Evolutionary conservation across 1,139 yeast genomes (phyloP).

Genomic region (Tardiomyces depauwii): DNA sequence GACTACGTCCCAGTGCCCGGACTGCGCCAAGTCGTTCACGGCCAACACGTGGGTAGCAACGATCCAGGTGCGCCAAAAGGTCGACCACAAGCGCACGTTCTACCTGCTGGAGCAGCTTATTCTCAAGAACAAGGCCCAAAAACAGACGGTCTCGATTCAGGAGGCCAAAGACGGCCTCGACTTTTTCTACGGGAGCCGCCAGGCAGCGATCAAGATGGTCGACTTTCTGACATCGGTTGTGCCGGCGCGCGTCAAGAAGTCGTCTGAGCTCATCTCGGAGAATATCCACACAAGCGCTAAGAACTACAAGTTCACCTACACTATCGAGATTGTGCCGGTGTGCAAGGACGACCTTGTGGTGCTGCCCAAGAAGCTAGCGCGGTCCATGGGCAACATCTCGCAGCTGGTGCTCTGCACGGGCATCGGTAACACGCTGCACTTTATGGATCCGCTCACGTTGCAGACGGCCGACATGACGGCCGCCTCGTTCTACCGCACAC

Average conservation of each 20-base stretch:
- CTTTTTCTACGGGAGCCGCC: constrained; percentile 79
- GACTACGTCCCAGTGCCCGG: constrained; percentile 95
- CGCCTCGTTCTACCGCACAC: constrained; percentile 74
- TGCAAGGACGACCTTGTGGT: constrained; percentile 95
- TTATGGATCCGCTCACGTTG: constrained; percentile 72
- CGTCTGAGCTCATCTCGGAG: constrained; percentile 83
- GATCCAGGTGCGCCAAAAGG: constrained; percentile 96
- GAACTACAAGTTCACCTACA: constrained; percentile 79
- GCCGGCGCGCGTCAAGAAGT: constrained; percentile 76
- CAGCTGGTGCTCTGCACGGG: constrained; percentile 80
- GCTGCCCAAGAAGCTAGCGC: constrained; percentile 76
- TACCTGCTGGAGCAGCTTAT: constrained; percentile 90
- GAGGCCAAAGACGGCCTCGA: constrained; percentile 93
- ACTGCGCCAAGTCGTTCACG: constrained; percentile 94
- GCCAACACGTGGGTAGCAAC: constrained; percentile 97
- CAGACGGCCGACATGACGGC: constrained; percentile 74
- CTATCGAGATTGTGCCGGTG: constrained; percentile 93
- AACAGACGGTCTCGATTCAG: constrained; percentile 85
- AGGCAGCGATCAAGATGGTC: constrained; percentile 88
- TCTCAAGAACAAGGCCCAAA: constrained; percentile 86
- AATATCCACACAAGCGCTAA: constrained; percentile 90
- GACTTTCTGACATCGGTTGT: constrained; percentile 81
- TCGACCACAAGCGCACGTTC: constrained; percentile 92
- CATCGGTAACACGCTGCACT: constrained; percentile 70
- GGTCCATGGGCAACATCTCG: constrained; percentile 72